phyloP scores from a whole-genome alignment of 345 rosid species.

The Brassica incana region DNA sequence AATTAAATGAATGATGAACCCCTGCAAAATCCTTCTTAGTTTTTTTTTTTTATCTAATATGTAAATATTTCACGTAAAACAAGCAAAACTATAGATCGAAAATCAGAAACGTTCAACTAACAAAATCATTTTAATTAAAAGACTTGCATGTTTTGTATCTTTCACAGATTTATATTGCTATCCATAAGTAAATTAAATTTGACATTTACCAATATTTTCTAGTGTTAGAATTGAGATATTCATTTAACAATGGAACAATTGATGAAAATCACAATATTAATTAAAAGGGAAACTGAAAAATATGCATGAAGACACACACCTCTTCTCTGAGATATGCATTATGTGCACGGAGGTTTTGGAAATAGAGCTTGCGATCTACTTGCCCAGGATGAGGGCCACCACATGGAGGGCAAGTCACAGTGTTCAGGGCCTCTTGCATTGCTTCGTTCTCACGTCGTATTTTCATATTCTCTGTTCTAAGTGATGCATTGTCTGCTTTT shows the following conservation, averaged over 20 bases:
- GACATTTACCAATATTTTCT: neutral
- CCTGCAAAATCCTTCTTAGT: neutral
- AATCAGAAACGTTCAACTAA: neutral
- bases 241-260: neutral
- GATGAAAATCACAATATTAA: too few relatives aligned
- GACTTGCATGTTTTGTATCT: neutral
- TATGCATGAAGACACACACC: slow-evolving; percentile 34
- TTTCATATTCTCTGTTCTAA: slow-evolving; percentile 55
- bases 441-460: slow-evolving; percentile 49
- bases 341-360: slow-evolving; percentile 46
- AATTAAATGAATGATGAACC: neutral
- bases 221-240: neutral
- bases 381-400: slow-evolving; percentile 60
- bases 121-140: neutral
- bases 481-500: slow-evolving; percentile 49
- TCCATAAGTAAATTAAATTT: neutral
- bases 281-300: neutral
- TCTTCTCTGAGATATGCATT: slow-evolving; percentile 53
- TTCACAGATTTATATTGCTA: neutral
- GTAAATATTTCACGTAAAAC: neutral
- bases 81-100: neutral
- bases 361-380: slow-evolving; percentile 41
- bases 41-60: neutral
- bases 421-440: slow-evolving; percentile 55
- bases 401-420: slow-evolving; percentile 62